A percentile compares a stretch with the other conserved stretches of the same genome.
Conservation (phyloP, 495 filamentous ascomycete species). For the Penicillium paxilli region DNA sequence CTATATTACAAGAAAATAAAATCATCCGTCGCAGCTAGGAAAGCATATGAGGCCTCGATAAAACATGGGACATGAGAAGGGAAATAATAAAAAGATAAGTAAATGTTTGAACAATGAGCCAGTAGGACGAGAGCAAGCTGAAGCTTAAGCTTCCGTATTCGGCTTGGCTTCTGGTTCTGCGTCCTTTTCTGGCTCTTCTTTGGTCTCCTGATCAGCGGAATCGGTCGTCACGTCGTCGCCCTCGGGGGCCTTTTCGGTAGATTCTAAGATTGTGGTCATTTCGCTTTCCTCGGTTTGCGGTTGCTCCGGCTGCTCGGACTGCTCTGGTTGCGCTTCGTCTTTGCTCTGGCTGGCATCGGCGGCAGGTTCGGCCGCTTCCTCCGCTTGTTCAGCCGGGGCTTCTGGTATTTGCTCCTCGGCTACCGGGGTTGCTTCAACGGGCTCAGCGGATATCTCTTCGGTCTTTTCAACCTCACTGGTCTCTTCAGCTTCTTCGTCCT, state of each 20-base stretch:
- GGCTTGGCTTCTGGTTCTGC: background rate
- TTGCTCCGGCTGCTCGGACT: slow-evolving; percentile 1
- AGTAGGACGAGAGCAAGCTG: too few relatives aligned
- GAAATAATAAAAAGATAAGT: too few relatives aligned
- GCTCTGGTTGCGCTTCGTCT: background rate
- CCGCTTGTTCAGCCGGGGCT: slow-evolving; percentile 2
- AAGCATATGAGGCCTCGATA: slow-evolving; percentile 8
- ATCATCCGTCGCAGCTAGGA: slow-evolving; percentile 7
- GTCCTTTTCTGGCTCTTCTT: slow-evolving; percentile 12
- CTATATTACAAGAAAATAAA: slow-evolving; percentile 36
- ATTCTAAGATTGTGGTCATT: background rate
- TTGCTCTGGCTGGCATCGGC: background rate
- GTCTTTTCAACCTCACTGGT: background rate
- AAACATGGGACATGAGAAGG: slow-evolving; percentile 7
- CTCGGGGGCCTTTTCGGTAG: slow-evolving; percentile 6
- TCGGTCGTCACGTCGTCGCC: slow-evolving; percentile 9
- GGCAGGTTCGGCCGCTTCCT: slow-evolving; percentile 3
- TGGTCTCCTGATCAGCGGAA: slow-evolving; percentile 8
- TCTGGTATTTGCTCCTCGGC: slow-evolving; percentile 1
- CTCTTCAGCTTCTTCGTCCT: slow-evolving; percentile 3
- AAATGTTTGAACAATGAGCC: background rate
- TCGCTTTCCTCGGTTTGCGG: slow-evolving; percentile 4
- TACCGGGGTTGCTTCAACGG: background rate
- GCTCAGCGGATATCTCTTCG: background rate
- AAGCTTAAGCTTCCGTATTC: slow-evolving; percentile 10